phyloP scores from a whole-genome alignment of 176 grass and related monocot genomes.

The Juncus effusus region DNA sequence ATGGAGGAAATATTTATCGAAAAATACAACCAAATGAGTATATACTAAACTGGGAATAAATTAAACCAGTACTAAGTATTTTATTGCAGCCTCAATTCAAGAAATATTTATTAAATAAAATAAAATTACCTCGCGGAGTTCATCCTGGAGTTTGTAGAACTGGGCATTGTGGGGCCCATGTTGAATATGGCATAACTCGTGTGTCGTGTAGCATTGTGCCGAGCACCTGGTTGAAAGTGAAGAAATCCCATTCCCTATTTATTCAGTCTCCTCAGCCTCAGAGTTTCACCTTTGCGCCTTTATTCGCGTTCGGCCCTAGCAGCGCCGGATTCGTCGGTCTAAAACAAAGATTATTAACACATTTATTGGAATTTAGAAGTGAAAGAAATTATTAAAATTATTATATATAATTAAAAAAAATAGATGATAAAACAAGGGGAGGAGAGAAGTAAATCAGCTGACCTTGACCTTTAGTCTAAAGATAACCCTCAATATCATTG shows the following conservation, averaged over 20 bases:
- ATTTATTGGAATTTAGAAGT: not conserved
- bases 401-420: too few relatives aligned
- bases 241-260: slow-evolving; percentile 76
- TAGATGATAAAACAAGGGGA: too few relatives aligned
- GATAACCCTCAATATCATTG: slow-evolving; percentile 98
- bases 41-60: not conserved
- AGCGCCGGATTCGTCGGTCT: slow-evolving; percentile 75
- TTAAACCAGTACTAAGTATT: not conserved
- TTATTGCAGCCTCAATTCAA: not conserved
- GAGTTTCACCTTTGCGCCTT: slow-evolving; percentile 81
- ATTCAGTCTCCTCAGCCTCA: slow-evolving; percentile 51
- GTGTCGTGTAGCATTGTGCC: slow-evolving; percentile 98
- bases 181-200: slow-evolving; percentile 70
- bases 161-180: slow-evolving; percentile 68
- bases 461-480: slow-evolving; percentile 85
- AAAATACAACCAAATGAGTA: not conserved
- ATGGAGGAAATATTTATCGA: not conserved
- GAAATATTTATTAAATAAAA: not conserved
- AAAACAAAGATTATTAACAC: not conserved
- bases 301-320: slow-evolving; percentile 66
- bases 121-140: slow-evolving; percentile 66
- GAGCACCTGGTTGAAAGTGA: slow-evolving; percentile 82
- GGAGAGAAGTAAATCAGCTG: too few relatives aligned
- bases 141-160: slow-evolving; percentile 98
- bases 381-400: not conserved